phyloP scores from a whole-genome alignment of 129 eudicot genomes.

The Kitagawia praeruptora region DNA sequence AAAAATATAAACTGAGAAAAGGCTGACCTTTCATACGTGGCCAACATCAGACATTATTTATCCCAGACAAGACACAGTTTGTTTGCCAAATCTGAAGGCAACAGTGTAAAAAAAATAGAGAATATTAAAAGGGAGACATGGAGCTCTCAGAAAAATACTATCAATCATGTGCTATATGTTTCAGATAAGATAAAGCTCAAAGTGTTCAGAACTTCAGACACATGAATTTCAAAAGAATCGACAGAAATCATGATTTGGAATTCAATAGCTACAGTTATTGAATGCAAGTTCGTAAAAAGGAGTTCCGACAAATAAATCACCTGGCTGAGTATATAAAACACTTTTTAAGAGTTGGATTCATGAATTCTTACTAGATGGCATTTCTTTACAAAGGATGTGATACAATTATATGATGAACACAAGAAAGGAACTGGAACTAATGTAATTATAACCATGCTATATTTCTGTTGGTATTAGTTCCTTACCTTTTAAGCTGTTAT shows the following conservation, averaged over 20 bases:
- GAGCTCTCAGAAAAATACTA: background rate
- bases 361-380: background rate
- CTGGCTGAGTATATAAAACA: background rate
- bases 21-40: background rate
- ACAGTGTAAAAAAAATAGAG: background rate
- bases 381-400: background rate
- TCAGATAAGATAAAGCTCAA: background rate
- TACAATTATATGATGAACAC: background rate
- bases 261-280: background rate
- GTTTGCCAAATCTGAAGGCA: background rate
- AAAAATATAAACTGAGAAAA: background rate
- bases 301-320: background rate
- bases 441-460: background rate
- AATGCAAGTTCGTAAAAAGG: background rate
- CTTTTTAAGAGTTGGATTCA: background rate
- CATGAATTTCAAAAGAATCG: background rate
- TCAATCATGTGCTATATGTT: background rate
- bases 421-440: background rate
- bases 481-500: background rate
- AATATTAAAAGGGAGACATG: background rate
- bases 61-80: background rate
- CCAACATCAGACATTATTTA: background rate
- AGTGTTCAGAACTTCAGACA: background rate
- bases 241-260: background rate
- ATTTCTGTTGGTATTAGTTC: background rate